Base-by-base conservation (phyloP, 2,329 filamentous ascomycete species). In the Sphaerulina musiva region DNA sequence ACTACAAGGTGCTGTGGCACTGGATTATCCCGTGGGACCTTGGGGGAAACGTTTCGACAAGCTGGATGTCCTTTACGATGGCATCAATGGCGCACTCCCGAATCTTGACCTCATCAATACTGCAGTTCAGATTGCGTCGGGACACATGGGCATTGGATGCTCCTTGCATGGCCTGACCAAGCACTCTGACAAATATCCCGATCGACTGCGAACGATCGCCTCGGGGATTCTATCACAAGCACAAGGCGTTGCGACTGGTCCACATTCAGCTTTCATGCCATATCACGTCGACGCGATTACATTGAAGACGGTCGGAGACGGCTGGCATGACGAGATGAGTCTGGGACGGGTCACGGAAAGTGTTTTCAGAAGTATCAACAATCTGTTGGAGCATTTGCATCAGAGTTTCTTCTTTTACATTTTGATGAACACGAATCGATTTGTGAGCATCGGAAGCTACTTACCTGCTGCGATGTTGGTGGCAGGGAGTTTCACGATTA, bases 341-440 rank as follows among this genome's bases (percentile, higher is more conserved):
- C 83, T 98, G 68, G 93, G 93, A 5, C 80, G 91, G 51, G 85
- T 91, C 0, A 79, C 97, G 4, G 93, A 98, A 73, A 90, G 90
- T 64, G 81, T 93, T 2, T 95, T 95, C 70, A 81, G 93, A 64
- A 95, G 89, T 69, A 76, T 98, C 71, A 98, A 98, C 74, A 98
- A 98, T 68, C 75, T 98, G 55, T 80, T 98, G 32, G 93, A 98
- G 73, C 91, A 98, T 69, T 78, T 98, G 57, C 93, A 98, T 69
- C 93, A 98, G 74, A 96, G 91, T 70, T 98, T 98, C 77, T 98
- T 98, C 80, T 97, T 98, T 74, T 98, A 98, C 70, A 77, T 98
- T 48, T 79, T 98, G 43, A 90, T 97, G 82, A 86, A 95, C 62
- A 82, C 85, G 31, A 88, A 93, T 65, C 84, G 91, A 9, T 98